Evolutionary conservation across 2,329 filamentous ascomycete genomes (phyloP).

Genomic region (Westerdykella aurantiaca): DNA sequence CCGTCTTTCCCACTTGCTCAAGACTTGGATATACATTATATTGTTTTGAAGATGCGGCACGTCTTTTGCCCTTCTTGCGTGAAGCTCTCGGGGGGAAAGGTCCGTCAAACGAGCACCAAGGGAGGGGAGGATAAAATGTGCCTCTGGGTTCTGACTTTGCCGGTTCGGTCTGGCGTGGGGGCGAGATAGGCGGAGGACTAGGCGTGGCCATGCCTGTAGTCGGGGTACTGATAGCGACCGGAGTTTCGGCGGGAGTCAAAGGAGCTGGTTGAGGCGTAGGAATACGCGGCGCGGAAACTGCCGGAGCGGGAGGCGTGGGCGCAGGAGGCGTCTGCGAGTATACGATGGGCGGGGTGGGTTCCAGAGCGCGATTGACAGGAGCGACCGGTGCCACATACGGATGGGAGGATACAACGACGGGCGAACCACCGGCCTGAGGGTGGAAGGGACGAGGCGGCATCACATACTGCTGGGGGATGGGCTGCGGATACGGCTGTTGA

Average conservation of each 20-base stretch:
- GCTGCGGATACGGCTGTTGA: slow-evolving; percentile 36
- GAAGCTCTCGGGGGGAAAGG: slow-evolving; percentile 51
- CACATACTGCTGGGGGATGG: slow-evolving; percentile 35
- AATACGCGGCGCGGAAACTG: slow-evolving; percentile 11
- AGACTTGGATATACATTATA: too few species aligned
- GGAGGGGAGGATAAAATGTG: slow-evolving; percentile 49
- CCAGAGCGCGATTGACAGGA: slow-evolving; percentile 35
- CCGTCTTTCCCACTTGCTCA: slow-evolving; percentile 12
- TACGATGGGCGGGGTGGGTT: slow-evolving; percentile 34
- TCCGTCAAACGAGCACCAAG: slow-evolving; percentile 54
- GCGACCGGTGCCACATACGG: slow-evolving; percentile 46
- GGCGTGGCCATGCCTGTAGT: slow-evolving; percentile 25
- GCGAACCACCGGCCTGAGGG: slow-evolving; percentile 32
- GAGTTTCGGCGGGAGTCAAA: slow-evolving; percentile 33
- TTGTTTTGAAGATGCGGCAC: neutral
- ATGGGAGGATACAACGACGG: slow-evolving; percentile 44
- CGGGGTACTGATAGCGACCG: slow-evolving; percentile 30
- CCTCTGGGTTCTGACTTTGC: too few species aligned
- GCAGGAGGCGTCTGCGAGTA: slow-evolving; percentile 33
- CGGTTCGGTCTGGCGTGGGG: slow-evolving; percentile 5
- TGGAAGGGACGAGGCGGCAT: slow-evolving; percentile 37
- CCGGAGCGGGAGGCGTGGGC: slow-evolving; percentile 17
- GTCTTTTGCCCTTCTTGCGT: slow-evolving; percentile 34
- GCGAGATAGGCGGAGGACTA: slow-evolving; percentile 22
- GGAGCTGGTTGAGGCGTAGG: slow-evolving; percentile 28